Evolutionary conservation across 768 basidiomycete species (phyloP).

Genomic region (Lenzites betulinus): DNA sequence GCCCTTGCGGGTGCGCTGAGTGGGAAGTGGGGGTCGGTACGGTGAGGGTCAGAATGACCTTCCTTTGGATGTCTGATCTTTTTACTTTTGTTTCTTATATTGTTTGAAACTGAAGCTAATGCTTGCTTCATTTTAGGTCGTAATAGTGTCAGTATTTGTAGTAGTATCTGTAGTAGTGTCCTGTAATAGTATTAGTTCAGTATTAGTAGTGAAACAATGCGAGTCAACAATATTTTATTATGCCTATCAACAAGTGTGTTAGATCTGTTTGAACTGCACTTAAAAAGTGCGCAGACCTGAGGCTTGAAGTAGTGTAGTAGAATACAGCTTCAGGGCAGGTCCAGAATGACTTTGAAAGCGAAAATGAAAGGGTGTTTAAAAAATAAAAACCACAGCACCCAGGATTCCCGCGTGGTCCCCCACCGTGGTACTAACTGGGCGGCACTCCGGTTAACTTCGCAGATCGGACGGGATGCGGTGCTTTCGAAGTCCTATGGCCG

Average conservation of each 20-base stretch:
- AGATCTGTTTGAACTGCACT: too few species aligned
- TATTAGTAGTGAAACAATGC: background rate
- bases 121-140: background rate
- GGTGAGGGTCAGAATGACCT: constrained; percentile 70
- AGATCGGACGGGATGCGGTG: constrained; percentile 63
- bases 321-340: background rate
- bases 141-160: background rate
- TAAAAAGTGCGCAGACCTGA: too few species aligned
- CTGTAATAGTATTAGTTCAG: background rate
- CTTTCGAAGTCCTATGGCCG: constrained; percentile 43
- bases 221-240: background rate
- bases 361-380: background rate
- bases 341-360: background rate
- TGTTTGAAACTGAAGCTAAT: constrained; percentile 8
- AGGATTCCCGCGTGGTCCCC: constrained; percentile 60
- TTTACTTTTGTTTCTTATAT: background rate
- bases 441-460: constrained; percentile 64
- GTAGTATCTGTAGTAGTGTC: background rate
- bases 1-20: constrained; percentile 66
- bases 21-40: constrained; percentile 71
- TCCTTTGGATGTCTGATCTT: constrained; percentile 89
- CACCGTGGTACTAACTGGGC: constrained; percentile 66
- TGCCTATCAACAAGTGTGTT: too few species aligned
- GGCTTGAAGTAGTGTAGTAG: too few species aligned
- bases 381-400: constrained; percentile 45